Percentiles rank a stretch among this genome's conserved stretches.
These are phyloP conservation scores for Ogataea ganodermae DNA, from an alignment of 805 yeast genomes.

Conservation along the genomic window DNA sequence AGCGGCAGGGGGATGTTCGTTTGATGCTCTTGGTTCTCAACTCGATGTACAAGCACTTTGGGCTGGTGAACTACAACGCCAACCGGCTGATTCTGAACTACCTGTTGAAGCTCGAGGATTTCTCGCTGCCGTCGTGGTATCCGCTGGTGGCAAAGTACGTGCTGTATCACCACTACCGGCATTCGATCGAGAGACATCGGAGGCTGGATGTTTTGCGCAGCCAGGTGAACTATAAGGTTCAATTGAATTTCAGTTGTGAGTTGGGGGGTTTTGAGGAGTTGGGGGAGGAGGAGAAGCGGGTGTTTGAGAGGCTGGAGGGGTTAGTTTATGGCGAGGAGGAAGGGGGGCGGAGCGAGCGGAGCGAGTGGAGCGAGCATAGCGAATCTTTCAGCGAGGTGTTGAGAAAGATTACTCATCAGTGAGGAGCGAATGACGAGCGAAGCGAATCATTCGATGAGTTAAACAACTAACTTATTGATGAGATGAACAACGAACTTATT, in stretches of 20 bases:
- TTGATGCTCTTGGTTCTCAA: conserved; percentile 21
- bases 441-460: background rate
- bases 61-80: conserved; percentile 21
- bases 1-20: conserved; percentile 9
- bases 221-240: conserved; percentile 19
- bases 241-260: conserved; percentile 10
- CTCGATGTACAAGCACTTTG: conserved; percentile 14
- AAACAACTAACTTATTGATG: too few relatives aligned
- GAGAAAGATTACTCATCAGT: background rate
- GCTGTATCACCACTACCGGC: conserved; percentile 17
- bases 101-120: conserved; percentile 15
- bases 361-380: conserved; percentile 9
- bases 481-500: too few relatives aligned
- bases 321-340: background rate
- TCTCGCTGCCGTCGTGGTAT: conserved; percentile 19
- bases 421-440: background rate
- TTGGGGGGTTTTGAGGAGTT: conserved; percentile 6
- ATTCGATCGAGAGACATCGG: conserved; percentile 21
- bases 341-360: background rate
- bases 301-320: background rate
- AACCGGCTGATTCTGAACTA: conserved; percentile 18
- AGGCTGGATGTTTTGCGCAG: conserved; percentile 22
- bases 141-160: conserved; percentile 23
- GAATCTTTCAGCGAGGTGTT: too few relatives aligned
- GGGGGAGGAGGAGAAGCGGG: conserved; percentile 2